Conservation (phyloP, 108 stramenopile genomes). For the Fragilaria crotonensis region DNA sequence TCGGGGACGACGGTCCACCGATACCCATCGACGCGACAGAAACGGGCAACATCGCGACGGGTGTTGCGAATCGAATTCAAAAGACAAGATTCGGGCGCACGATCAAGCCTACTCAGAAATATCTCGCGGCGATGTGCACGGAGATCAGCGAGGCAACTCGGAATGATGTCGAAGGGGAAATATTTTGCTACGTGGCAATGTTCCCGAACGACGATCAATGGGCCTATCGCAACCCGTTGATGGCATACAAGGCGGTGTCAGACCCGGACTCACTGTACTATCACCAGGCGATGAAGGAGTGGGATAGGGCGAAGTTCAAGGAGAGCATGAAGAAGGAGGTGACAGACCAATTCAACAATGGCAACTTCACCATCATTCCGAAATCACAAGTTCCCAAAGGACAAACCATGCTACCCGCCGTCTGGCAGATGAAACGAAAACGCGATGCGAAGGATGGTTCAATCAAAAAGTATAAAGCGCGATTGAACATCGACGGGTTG, state of each 20-base stretch:
- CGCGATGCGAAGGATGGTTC: constrained; percentile 19
- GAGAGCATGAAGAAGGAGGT: constrained; percentile 20
- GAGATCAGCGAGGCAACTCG: no score
- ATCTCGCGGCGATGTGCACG: no score
- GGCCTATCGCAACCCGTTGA: no score
- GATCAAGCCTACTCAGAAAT: no score
- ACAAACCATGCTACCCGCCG: constrained; percentile 22
- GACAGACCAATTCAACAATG: background rate
- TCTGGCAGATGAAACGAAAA: constrained; percentile 48
- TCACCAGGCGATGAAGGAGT: constrained; percentile 13
- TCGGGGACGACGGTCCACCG: no score
- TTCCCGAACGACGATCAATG: no score
- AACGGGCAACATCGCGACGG: no score
- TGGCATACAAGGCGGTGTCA: background rate
- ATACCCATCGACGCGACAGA: no score
- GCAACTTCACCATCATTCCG: constrained; percentile 10
- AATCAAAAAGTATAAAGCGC: constrained; percentile 23
- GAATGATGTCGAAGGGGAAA: no score
- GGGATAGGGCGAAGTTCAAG: background rate
- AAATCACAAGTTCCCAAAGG: constrained; percentile 14
- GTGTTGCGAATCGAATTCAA: no score
- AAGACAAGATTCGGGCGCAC: no score
- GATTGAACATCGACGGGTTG: constrained; percentile 23
- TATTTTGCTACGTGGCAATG: no score
- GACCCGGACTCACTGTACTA: constrained; percentile 4